Conservation (phyloP, 495 filamentous ascomycete species). For the Trichocladium antarcticum region DNA sequence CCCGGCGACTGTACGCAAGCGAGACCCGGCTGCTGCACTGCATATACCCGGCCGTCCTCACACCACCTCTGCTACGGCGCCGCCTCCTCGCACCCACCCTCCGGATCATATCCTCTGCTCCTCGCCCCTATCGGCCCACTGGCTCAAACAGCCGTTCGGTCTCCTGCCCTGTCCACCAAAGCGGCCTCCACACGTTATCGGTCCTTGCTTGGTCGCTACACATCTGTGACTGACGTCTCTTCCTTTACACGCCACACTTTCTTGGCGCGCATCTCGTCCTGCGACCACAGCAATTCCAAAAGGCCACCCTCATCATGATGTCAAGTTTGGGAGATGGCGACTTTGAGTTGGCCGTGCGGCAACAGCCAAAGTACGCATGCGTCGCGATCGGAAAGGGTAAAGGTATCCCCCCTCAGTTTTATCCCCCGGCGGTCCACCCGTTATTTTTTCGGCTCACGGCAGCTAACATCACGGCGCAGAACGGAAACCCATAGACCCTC, state of each 20-base stretch:
- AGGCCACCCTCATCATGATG: slow-evolving; percentile 5
- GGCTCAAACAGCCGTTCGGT: not conserved
- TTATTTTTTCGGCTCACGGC: not conserved
- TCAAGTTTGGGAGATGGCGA: slow-evolving; percentile 6
- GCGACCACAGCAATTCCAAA: not conserved
- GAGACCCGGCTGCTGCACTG: not conserved
- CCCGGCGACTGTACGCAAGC: not conserved
- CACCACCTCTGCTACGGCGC: not conserved
- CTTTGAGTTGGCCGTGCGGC: slow-evolving; percentile 48
- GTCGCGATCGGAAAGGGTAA: slow-evolving; percentile 67
- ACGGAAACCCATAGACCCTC: slow-evolving; percentile 90
- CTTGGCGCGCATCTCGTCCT: not conserved
- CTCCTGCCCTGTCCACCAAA: not conserved
- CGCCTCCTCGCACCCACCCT: too few relatives aligned
- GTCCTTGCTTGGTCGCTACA: not conserved
- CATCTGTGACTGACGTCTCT: too few relatives aligned
- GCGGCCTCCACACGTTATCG: not conserved
- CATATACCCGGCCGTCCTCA: not conserved
- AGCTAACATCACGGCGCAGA: slow-evolving; percentile 40
- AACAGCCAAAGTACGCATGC: slow-evolving; percentile 55
- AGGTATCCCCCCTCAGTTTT: slow-evolving; percentile 23
- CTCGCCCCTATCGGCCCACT: too few relatives aligned
- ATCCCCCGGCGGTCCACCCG: not conserved
- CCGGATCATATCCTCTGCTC: too few relatives aligned
- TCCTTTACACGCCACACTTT: not conserved